phyloP scores from a whole-genome alignment of 768 basidiomycete genomes.

The Auriscalpium microsporum region DNA sequence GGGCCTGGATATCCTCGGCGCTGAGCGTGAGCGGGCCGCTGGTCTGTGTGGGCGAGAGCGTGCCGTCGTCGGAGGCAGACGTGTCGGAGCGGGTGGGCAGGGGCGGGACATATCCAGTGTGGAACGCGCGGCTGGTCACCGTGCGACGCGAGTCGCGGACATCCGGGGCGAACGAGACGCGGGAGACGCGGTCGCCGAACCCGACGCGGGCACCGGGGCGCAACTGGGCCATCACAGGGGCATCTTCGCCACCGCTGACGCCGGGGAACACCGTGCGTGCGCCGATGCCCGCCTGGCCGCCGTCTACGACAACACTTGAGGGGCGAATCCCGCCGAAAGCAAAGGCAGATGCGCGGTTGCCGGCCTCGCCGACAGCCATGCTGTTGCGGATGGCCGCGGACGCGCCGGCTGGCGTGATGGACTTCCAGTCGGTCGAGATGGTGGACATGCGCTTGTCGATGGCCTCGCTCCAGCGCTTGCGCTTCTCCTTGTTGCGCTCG shows the following conservation, averaged over 20 bases:
- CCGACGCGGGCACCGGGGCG: constrained; percentile 48
- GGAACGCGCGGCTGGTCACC: constrained; percentile 35
- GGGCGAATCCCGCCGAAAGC: constrained; percentile 50
- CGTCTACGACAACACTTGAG: constrained; percentile 35
- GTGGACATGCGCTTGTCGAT: constrained; percentile 81
- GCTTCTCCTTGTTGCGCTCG: constrained; percentile 38
- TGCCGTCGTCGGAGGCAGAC: constrained; percentile 12
- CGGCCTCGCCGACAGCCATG: constrained; percentile 40
- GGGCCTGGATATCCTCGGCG: constrained; percentile 53
- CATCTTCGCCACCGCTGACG: constrained; percentile 13
- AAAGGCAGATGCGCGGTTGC: constrained; percentile 39
- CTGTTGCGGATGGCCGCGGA: constrained; percentile 64
- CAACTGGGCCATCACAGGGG: constrained; percentile 33
- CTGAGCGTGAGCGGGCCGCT: constrained; percentile 36
- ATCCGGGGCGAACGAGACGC: constrained; percentile 66
- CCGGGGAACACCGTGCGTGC: constrained; percentile 20
- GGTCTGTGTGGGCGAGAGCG: constrained; percentile 38
- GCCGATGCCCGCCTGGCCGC: constrained; percentile 36
- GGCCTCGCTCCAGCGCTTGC: constrained; percentile 51
- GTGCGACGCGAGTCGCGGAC: constrained; percentile 40
- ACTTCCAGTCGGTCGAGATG: constrained; percentile 71
- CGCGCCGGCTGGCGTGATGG: constrained; percentile 61
- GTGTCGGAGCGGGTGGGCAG: constrained; percentile 26
- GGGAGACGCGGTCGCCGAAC: constrained; percentile 36
- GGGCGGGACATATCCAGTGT: constrained; percentile 32